Evolutionary conservation across 2,329 filamentous ascomycete genomes (phyloP).

Genomic region (Penicillium corylophilum): DNA sequence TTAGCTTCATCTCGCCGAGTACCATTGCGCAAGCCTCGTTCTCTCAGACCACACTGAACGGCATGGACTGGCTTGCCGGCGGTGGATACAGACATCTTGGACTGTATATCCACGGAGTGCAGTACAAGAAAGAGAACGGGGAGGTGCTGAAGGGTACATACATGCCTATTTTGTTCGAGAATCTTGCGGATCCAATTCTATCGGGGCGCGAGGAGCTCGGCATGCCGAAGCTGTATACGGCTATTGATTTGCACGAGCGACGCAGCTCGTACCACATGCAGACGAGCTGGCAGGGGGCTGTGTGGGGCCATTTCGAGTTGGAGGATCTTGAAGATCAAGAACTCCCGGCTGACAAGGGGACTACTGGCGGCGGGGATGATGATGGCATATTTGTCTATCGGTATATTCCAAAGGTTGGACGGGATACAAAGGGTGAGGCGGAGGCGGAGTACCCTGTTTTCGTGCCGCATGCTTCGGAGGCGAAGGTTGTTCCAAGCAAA

Average conservation of each 20-base stretch:
- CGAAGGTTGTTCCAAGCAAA: conserved; percentile 29
- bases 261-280: conserved; percentile 39
- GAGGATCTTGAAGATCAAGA: conserved; percentile 35
- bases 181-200: conserved; percentile 59
- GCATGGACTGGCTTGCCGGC: conserved; percentile 62
- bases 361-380: conserved; percentile 33
- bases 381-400: conserved; percentile 56
- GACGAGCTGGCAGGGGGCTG: conserved; percentile 46
- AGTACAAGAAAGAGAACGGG: conserved; percentile 55
- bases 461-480: conserved; percentile 32
- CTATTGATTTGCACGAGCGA: conserved; percentile 47
- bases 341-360: conserved; percentile 18
- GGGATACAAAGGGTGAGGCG: conserved; percentile 47
- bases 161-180: conserved; percentile 60
- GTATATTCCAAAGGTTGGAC: conserved; percentile 58
- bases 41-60: conserved; percentile 45
- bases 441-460: conserved; percentile 57
- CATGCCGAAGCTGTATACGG: conserved; percentile 60
- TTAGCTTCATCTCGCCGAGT: conserved; percentile 44
- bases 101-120: conserved; percentile 62
- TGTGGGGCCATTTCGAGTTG: conserved; percentile 41
- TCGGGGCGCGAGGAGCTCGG: conserved; percentile 62
- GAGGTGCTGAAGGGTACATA: conserved; percentile 53
- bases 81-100: conserved; percentile 59
- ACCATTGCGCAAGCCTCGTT: conserved; percentile 48